Conservation (phyloP, 2,329 filamentous ascomycete species). For the Aspergillus aculeatinus region DNA sequence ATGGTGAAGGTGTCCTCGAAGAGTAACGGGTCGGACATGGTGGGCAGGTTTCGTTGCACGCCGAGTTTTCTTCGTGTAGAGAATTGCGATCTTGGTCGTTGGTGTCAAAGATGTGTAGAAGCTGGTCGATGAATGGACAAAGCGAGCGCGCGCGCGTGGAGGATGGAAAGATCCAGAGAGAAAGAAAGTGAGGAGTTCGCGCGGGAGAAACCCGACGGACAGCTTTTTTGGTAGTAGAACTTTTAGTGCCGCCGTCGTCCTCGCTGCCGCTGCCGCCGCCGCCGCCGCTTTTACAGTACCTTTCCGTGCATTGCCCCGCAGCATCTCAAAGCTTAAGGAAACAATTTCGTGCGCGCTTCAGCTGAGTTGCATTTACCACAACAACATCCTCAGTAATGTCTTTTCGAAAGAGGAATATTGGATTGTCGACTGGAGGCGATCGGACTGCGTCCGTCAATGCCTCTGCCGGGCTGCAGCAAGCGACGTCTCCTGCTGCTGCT, state of each 20-base stretch:
- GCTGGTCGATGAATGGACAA: too few species aligned
- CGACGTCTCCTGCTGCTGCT: slow-evolving; percentile 17
- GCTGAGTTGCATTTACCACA: background rate
- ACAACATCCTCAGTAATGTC: slow-evolving; percentile 51
- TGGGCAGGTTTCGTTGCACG: slow-evolving; percentile 37
- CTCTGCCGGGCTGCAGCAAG: slow-evolving; percentile 25
- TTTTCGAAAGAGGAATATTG: slow-evolving; percentile 67
- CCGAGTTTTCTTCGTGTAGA: too few species aligned
- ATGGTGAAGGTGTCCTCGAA: slow-evolving; percentile 91
- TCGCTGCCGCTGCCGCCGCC: slow-evolving; percentile 17
- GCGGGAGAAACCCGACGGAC: background rate
- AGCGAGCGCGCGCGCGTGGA: too few species aligned
- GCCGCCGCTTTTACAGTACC: slow-evolving; percentile 25
- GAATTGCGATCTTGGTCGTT: too few species aligned
- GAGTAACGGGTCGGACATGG: slow-evolving; percentile 81
- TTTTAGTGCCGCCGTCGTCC: slow-evolving; percentile 20
- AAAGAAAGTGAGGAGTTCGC: slow-evolving; percentile 9
- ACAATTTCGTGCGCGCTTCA: background rate
- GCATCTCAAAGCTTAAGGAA: slow-evolving; percentile 15
- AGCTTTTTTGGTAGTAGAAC: slow-evolving; percentile 25
- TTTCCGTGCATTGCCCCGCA: slow-evolving; percentile 22
- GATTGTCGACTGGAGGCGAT: slow-evolving; percentile 46
- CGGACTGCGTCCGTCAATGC: slow-evolving; percentile 33
- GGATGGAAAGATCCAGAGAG: background rate
- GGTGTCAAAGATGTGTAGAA: too few species aligned